Conservation (phyloP, 139 green algal species). For the Yamagishiella unicocca region DNA sequence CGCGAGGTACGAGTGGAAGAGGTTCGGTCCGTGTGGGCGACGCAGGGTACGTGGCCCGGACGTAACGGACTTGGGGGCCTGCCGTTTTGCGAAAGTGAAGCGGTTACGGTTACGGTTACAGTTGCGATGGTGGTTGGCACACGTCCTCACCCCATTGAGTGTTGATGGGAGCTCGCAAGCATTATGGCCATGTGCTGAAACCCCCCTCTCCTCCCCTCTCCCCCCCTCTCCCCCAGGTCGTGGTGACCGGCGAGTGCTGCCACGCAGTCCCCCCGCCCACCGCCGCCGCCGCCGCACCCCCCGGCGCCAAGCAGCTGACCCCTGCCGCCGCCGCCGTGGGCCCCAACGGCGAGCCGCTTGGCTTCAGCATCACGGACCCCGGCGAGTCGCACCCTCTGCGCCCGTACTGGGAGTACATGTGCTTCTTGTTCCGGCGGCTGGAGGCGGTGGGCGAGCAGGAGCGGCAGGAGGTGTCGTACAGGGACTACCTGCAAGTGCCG, state of each 20-base stretch:
- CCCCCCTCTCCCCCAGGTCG: slow-evolving; percentile 53
- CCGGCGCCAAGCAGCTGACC: slow-evolving; percentile 7
- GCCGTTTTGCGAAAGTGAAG: no score
- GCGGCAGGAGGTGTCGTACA: slow-evolving; percentile 83
- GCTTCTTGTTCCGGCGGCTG: slow-evolving; percentile 88
- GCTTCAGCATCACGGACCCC: slow-evolving; percentile 59
- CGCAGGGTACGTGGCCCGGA: no score
- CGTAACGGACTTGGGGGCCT: no score
- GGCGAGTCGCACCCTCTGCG: slow-evolving; percentile 74
- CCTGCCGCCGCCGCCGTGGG: slow-evolving; percentile 24
- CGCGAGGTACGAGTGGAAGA: no score
- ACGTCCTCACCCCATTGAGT: no score
- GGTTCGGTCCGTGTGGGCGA: no score
- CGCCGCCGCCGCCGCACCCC: slow-evolving; percentile 11
- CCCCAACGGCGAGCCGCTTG: slow-evolving; percentile 1
- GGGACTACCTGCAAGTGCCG: slow-evolving; percentile 92
- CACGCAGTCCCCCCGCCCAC: slow-evolving; percentile 39
- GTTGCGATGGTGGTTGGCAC: no score
- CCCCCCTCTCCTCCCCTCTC: not conserved
- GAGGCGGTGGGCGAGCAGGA: slow-evolving; percentile 63
- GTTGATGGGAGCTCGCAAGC: no score
- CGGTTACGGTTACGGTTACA: no score
- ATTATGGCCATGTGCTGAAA: not conserved
- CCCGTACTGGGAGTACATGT: slow-evolving; percentile 95
- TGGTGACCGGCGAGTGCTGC: slow-evolving; percentile 57